Conservation (phyloP, 148 eudicot genomes). For the Heliamphora exappendiculata region DNA sequence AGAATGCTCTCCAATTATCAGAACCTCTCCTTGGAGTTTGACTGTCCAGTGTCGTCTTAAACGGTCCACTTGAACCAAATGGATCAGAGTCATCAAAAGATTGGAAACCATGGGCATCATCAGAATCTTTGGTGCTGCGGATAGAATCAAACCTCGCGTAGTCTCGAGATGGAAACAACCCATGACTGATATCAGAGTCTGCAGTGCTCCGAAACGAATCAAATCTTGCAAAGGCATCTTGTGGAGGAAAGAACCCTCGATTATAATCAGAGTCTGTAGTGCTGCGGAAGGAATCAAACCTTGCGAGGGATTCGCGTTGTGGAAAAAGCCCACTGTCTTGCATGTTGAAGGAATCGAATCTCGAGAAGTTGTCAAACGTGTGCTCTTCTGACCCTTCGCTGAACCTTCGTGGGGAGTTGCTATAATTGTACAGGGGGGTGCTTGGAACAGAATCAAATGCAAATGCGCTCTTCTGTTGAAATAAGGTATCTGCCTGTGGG, state of each 20-base stretch:
- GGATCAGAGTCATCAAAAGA: slow-evolving; percentile 62
- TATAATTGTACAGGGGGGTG: slow-evolving; percentile 46
- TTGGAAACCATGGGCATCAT: slow-evolving; percentile 20
- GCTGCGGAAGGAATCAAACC: slow-evolving; percentile 57
- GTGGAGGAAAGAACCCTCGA: slow-evolving; percentile 19
- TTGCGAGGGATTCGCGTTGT: slow-evolving; percentile 28
- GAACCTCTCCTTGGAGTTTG: slow-evolving; percentile 58
- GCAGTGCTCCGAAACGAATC: slow-evolving; percentile 36
- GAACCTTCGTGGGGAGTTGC: slow-evolving; percentile 39
- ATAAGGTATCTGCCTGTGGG: slow-evolving; percentile 31
- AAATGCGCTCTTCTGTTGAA: slow-evolving; percentile 35
- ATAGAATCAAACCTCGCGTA: slow-evolving; percentile 44
- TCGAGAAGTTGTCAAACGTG: slow-evolving; percentile 50
- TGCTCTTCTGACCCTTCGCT: slow-evolving; percentile 47
- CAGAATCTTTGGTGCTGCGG: slow-evolving; percentile 31
- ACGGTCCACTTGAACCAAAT: slow-evolving; percentile 59
- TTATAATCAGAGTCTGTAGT: slow-evolving; percentile 32
- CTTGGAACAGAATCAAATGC: slow-evolving; percentile 70
- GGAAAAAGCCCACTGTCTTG: slow-evolving; percentile 26
- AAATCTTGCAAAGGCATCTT: slow-evolving; percentile 26
- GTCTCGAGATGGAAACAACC: slow-evolving; percentile 20
- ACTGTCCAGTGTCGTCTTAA: slow-evolving; percentile 40
- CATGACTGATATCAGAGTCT: slow-evolving; percentile 30
- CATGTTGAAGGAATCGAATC: slow-evolving; percentile 34
- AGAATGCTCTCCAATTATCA: slow-evolving; percentile 37